These are phyloP conservation scores for Carallia pectinifolia DNA, from an alignment of 345 rosid species.

Conservation along the genomic window DNA sequence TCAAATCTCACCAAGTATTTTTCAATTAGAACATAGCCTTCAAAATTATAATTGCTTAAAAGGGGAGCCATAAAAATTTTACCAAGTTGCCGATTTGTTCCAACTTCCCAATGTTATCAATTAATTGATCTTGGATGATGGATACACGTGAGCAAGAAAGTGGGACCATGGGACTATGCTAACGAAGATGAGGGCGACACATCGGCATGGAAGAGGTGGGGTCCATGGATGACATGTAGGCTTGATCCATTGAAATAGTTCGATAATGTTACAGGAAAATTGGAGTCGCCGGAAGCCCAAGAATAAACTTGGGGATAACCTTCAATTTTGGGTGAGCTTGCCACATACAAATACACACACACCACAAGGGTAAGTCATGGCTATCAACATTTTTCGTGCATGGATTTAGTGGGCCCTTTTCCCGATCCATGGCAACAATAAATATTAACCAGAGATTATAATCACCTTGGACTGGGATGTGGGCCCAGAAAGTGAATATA, in stretches of 20 bases:
- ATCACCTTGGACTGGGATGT: background rate
- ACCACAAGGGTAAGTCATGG: background rate
- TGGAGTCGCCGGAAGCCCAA: background rate
- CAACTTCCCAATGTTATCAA: too few relatives aligned
- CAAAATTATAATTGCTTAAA: too few relatives aligned
- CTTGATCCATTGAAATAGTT: background rate
- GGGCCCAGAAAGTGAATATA: background rate
- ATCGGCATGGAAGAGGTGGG: background rate
- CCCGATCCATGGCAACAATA: background rate
- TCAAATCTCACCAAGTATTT: too few relatives aligned
- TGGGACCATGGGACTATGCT: background rate
- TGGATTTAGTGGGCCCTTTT: slow-evolving; percentile 6
- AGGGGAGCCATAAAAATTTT: too few relatives aligned
- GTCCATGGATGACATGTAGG: background rate
- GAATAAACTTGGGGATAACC: background rate
- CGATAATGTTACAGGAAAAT: slow-evolving; percentile 2
- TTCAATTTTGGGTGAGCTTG: slow-evolving; percentile 21
- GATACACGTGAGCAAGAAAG: background rate
- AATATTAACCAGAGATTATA: background rate
- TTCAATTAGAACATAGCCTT: too few relatives aligned
- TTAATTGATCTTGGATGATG: too few relatives aligned
- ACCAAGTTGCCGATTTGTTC: too few relatives aligned
- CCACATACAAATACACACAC: slow-evolving; percentile 7
- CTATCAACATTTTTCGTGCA: slow-evolving; percentile 6
- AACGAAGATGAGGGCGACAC: background rate